A percentile compares a stretch with the other conserved stretches of the same genome.
Conservation (phyloP, 768 basidiomycete genomes). For the Boletus bicolor region DNA sequence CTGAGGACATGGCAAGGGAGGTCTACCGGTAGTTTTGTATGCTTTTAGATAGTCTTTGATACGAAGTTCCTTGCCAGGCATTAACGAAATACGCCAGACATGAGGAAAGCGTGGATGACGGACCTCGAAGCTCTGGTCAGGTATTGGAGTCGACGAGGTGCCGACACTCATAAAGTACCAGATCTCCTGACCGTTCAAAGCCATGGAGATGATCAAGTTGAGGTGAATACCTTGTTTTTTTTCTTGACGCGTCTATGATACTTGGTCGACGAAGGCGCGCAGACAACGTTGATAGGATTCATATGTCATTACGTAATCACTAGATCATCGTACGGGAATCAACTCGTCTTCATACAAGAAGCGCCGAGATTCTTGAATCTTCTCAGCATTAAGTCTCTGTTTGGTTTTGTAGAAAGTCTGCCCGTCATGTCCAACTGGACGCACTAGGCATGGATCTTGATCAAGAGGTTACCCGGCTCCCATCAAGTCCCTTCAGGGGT, state of each 20-base stretch:
- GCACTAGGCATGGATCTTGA: background rate
- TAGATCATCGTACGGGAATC: background rate
- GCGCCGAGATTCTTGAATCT: no score
- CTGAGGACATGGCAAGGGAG: slow-evolving; percentile 48
- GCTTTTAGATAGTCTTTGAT: slow-evolving; percentile 51
- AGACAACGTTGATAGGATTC: background rate
- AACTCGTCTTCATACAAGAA: background rate
- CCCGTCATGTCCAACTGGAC: no score
- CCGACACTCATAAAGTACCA: slow-evolving; percentile 31
- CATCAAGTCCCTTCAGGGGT: background rate
- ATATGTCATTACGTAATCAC: slow-evolving; percentile 14
- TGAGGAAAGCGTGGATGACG: background rate
- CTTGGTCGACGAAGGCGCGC: background rate
- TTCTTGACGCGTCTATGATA: background rate
- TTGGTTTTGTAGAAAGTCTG: no score
- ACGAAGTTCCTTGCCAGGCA: slow-evolving; percentile 47
- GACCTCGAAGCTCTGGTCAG: slow-evolving; percentile 31
- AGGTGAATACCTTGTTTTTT: no score
- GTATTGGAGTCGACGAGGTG: slow-evolving; percentile 7
- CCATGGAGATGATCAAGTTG: slow-evolving; percentile 4
- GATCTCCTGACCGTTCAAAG: slow-evolving; percentile 13
- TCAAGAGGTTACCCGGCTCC: background rate
- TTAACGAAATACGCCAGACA: background rate
- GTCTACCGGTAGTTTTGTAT: slow-evolving; percentile 43
- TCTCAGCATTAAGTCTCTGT: no score